phyloP scores from a whole-genome alignment of 2,329 filamentous ascomycete genomes.

The Gremmenia infestans region DNA sequence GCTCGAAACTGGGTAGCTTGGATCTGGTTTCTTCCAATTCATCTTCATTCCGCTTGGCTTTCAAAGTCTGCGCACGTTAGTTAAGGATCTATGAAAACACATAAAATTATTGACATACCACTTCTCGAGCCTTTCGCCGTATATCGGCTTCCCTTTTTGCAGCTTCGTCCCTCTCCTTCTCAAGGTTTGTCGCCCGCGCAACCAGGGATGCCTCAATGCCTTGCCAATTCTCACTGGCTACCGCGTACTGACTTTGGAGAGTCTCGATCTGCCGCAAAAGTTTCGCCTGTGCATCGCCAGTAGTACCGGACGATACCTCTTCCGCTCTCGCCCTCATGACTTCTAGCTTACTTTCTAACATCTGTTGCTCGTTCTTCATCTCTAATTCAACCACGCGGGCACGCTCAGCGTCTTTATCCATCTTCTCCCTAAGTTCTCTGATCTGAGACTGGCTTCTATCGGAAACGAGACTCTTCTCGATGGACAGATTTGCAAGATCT shows the following conservation, averaged over 20 bases:
- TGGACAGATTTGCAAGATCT: conserved; percentile 57
- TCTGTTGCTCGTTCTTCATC: conserved; percentile 69
- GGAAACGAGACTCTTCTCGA: conserved; percentile 71
- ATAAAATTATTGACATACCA: conserved; percentile 47
- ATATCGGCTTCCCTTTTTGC: conserved; percentile 79
- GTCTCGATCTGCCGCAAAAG: conserved; percentile 91
- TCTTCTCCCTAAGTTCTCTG: conserved; percentile 67
- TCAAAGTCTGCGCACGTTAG: conserved; percentile 52
- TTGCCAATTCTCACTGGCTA: conserved; percentile 96
- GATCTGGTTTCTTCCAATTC: conserved; percentile 69
- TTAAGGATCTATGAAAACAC: not conserved
- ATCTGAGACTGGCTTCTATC: conserved; percentile 67
- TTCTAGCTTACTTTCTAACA: conserved; percentile 86
- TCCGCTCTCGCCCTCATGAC: conserved; percentile 79
- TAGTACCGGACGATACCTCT: conserved; percentile 78
- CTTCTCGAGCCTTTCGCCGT: conserved; percentile 82
- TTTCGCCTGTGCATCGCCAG: conserved; percentile 82
- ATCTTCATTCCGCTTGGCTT: conserved; percentile 61
- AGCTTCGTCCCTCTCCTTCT: conserved; percentile 88
- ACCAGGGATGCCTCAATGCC: conserved; percentile 85
- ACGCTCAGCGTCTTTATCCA: conserved; percentile 67
- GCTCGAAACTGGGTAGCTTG: conserved; percentile 58
- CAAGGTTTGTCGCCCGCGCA: conserved; percentile 68
- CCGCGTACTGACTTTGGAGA: conserved; percentile 88
- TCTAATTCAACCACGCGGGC: conserved; percentile 67